Base-by-base conservation (phyloP, 768 basidiomycete species). In the Lyophyllum decastes region DNA sequence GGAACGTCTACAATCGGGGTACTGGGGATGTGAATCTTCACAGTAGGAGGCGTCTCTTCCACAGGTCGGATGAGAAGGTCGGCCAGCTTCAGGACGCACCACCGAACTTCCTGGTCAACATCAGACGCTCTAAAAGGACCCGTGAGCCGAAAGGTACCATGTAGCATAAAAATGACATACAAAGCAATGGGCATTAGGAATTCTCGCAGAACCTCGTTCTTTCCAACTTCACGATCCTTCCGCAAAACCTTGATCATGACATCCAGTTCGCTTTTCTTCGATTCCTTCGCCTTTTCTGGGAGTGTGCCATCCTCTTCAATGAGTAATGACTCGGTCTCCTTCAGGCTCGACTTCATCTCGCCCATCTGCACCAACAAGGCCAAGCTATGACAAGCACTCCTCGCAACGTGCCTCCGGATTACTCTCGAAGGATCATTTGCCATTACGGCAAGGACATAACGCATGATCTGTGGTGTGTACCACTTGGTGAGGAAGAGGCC, bases 31-130 rank as follows among this genome's bases (percentile, higher is more conserved):
- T 93, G 90, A 49, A 95, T 87, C 46, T 86, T 91, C 60, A 95
- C 87, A 56, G 92, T 94, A 1, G 95, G 95, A 6, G 90, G 78
- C 1, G 86, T 81, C 72, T 98, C 96, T 57, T 92, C 87, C 2
- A 86, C 77, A 22, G 92, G 90, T 51, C 88, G 86, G 63, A 95
- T 88, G 43, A 94, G 82, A 19, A 96, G 79, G 65, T 98, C 96
- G 5, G 92, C 93, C 22, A 97, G 77, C 72, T 98, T 98, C 65
- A 98, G 79, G 49, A 96, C 76, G 61, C 89, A 92, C 86, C 94
- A 92, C 46, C 95, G 88, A 40, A 95, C 90, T 74, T 96, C 92
- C 66, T 92, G 82, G 70, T 97, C 94, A 54, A 86, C 80, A 58
- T 89, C 86, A 0, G 88, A 80, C 30, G 87, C 83, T 30, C 93